Conservation (phyloP, 1,284 basidiomycete genomes). For the Ceraceosorus guamensis region DNA sequence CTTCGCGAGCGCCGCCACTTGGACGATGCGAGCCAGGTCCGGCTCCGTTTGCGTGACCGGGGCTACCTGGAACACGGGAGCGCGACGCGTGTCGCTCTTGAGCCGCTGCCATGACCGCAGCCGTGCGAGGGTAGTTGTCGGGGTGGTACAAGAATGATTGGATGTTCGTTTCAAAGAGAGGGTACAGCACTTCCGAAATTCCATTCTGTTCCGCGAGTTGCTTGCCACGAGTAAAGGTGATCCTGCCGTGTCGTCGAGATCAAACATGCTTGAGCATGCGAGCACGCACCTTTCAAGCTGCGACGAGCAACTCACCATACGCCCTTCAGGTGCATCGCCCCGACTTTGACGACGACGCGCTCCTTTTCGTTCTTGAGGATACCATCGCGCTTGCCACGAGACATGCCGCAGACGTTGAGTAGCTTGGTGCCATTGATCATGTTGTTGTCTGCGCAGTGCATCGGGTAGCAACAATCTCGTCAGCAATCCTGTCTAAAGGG, state of each 20-base stretch:
- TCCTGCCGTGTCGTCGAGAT: conserved; percentile 9
- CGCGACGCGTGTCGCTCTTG: conserved; percentile 43
- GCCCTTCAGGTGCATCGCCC: conserved; percentile 48
- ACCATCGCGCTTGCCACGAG: conserved; percentile 47
- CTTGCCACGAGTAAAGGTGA: conserved; percentile 45
- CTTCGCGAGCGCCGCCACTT: too few species aligned
- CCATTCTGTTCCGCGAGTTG: conserved; percentile 46
- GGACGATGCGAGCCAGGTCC: too few species aligned
- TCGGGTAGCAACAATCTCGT: background rate
- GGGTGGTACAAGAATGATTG: conserved; percentile 48
- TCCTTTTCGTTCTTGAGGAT: conserved; percentile 49
- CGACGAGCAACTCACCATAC: conserved; percentile 42
- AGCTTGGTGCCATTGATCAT: conserved; percentile 49
- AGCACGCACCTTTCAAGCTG: background rate
- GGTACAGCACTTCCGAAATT: conserved; percentile 44
- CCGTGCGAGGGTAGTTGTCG: conserved; percentile 46
- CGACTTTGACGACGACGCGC: conserved; percentile 48
- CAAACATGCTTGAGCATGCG: background rate
- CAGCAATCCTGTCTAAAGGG: background rate
- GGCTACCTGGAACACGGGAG: background rate
- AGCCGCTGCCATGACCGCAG: conserved; percentile 46
- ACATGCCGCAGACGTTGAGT: conserved; percentile 47
- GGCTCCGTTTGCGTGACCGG: background rate
- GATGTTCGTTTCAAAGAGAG: conserved; percentile 48
- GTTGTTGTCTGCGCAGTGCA: conserved; percentile 37